Conservation (phyloP, 148 eudicot species). For the Rhododendron williamsianum region DNA sequence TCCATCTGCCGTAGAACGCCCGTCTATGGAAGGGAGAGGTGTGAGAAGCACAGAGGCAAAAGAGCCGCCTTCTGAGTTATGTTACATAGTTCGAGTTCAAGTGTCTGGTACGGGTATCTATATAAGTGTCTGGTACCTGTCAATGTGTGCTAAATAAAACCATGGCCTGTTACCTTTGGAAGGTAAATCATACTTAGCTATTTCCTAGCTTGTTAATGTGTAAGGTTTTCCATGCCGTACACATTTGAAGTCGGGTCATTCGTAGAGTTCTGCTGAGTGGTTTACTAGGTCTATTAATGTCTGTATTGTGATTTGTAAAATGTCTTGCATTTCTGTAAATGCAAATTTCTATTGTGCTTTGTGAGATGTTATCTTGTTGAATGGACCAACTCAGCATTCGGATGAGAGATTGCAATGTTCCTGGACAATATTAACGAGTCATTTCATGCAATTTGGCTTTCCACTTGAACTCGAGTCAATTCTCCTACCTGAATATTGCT, state of each 20-base stretch:
- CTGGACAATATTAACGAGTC: background rate
- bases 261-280: background rate
- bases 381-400: background rate
- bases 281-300: background rate
- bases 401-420: background rate
- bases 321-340: background rate
- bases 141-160: background rate
- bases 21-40: constrained; percentile 18
- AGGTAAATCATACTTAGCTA: background rate
- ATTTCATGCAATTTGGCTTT: background rate
- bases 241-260: background rate
- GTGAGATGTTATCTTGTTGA: background rate
- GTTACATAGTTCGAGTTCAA: background rate
- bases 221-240: background rate
- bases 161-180: background rate
- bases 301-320: background rate
- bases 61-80: constrained; percentile 7
- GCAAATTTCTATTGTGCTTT: background rate
- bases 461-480: background rate
- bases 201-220: background rate
- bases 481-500: background rate
- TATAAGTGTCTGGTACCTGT: background rate
- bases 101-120: background rate
- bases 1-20: constrained; percentile 12
- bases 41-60: constrained; percentile 17